Percentiles rank a stretch among this genome's conserved stretches.
phyloP scores from a whole-genome alignment of 805 yeast genomes.

The Schwanniomyces vanrijiae region DNA sequence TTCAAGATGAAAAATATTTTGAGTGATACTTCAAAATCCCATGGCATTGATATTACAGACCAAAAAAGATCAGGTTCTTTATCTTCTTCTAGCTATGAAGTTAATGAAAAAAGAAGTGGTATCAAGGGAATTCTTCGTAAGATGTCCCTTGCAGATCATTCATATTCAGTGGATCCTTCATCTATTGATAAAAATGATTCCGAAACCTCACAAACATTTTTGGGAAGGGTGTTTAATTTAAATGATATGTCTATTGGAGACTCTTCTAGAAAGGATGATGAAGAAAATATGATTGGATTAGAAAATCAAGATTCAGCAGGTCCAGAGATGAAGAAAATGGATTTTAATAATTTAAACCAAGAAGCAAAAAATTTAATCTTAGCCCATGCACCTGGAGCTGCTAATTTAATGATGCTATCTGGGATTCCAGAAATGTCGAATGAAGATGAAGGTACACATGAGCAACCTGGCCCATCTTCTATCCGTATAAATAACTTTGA shows the following conservation, averaged over 20 bases:
- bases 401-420: background rate
- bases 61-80: conserved; percentile 11
- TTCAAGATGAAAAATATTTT: background rate
- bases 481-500: background rate
- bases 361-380: conserved; percentile 58
- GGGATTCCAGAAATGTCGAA: conserved; percentile 3
- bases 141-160: conserved; percentile 35
- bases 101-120: conserved; percentile 12
- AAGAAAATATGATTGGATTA: conserved; percentile 34
- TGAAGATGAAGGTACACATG: background rate
- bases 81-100: conserved; percentile 8
- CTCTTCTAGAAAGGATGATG: conserved; percentile 26
- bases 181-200: conserved; percentile 10
- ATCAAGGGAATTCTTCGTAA: conserved; percentile 33
- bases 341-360: conserved; percentile 41
- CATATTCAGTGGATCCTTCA: conserved; percentile 19
- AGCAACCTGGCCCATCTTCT: background rate
- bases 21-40: conserved; percentile 6
- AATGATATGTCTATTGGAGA: conserved; percentile 24
- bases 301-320: conserved; percentile 24
- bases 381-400: conserved; percentile 41
- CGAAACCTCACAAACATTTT: conserved; percentile 34
- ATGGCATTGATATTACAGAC: conserved; percentile 24
- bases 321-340: conserved; percentile 47
- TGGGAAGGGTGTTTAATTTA: conserved; percentile 35